These are phyloP conservation scores for Pyropia haitanensis DNA, from an alignment of 23 red algal species.

Conservation along the genomic window DNA sequence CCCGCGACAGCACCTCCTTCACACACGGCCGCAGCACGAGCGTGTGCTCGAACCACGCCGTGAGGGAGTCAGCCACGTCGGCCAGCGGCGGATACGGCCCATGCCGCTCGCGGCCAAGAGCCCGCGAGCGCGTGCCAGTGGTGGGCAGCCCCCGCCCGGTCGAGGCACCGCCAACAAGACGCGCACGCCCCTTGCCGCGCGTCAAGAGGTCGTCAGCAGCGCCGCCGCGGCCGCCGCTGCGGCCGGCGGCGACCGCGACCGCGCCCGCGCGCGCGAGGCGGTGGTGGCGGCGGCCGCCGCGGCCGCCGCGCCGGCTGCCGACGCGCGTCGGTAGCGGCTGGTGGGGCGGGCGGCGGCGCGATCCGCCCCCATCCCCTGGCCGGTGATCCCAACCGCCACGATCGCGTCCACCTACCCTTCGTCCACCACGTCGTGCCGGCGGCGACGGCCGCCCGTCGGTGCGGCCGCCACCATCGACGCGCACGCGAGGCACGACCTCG, in stretches of 20 bases:
- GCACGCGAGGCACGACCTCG: constrained; percentile 42
- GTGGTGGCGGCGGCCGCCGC: constrained; percentile 13
- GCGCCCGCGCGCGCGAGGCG: no score
- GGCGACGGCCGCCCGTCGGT: background rate
- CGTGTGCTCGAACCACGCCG: constrained; percentile 55
- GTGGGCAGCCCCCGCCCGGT: constrained; percentile 22
- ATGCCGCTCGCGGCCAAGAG: constrained; percentile 22
- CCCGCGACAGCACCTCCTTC: constrained; percentile 46
- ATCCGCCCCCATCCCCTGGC: constrained; percentile 21
- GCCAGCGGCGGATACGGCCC: constrained; percentile 34
- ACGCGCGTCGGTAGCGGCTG: constrained; percentile 41
- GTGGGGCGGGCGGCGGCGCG: constrained; percentile 9
- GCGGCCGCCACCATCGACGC: background rate
- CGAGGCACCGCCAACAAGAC: constrained; percentile 60
- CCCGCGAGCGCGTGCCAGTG: constrained; percentile 25
- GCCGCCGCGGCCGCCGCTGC: background rate
- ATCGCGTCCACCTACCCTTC: constrained; percentile 52
- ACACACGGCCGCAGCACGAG: constrained; percentile 31
- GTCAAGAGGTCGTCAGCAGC: constrained; percentile 40
- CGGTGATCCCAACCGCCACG: constrained; percentile 49
- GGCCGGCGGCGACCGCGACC: background rate
- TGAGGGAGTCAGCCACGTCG: constrained; percentile 22
- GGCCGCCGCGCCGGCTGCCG: constrained; percentile 14
- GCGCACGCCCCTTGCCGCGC: constrained; percentile 36
- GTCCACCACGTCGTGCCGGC: constrained; percentile 4